These are phyloP conservation scores for Pseudocercospora macadamiae DNA, from an alignment of 2,329 filamentous ascomycete species.

Conservation along the genomic window DNA sequence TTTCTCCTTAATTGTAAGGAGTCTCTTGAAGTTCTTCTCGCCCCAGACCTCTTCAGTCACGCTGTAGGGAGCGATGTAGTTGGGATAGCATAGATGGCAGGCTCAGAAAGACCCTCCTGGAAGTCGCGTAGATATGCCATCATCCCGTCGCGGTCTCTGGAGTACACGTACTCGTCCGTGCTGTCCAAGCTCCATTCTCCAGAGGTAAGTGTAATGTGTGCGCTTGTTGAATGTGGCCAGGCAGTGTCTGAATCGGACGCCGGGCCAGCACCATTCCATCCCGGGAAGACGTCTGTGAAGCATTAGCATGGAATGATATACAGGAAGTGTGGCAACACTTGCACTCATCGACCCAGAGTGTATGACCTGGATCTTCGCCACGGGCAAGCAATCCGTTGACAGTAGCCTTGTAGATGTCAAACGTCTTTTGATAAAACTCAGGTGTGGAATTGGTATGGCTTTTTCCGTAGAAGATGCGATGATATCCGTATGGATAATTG, in stretches of 20 bases:
- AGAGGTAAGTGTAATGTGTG: not conserved
- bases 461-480: not conserved
- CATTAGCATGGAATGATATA: not conserved
- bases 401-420: not conserved
- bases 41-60: slow-evolving; percentile 1
- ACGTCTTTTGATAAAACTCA: not conserved
- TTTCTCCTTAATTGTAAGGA: slow-evolving; percentile 5
- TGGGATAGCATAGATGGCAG: slow-evolving; percentile 5
- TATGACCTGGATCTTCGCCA: not conserved
- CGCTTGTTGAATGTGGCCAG: not conserved
- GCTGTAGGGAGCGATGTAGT: slow-evolving; percentile 3
- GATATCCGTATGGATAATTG: not conserved
- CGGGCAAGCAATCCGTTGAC: not conserved
- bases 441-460: not conserved
- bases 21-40: slow-evolving; percentile 2
- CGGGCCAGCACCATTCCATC: not conserved
- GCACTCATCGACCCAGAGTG: not conserved
- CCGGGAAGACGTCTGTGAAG: not conserved
- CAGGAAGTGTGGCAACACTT: not conserved
- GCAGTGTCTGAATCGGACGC: not conserved
- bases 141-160: not conserved
- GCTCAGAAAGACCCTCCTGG: not conserved
- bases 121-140: slow-evolving; percentile 1
- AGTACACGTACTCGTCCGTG: not conserved
- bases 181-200: not conserved